phyloP scores from a whole-genome alignment of 139 green algal genomes.

The Gonium pectorale region DNA sequence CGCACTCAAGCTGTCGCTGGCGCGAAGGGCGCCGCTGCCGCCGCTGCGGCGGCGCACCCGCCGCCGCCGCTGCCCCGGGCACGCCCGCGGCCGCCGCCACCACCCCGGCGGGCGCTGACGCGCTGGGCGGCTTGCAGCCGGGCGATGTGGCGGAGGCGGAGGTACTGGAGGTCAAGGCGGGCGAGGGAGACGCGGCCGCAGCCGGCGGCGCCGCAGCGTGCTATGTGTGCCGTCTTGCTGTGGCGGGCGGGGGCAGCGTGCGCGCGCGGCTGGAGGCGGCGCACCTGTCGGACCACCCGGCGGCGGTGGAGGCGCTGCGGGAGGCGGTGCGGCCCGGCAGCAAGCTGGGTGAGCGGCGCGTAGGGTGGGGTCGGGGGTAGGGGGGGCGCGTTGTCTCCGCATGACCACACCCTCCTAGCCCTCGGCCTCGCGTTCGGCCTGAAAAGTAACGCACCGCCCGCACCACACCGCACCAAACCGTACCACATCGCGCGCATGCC shows the following conservation, averaged over 20 bases:
- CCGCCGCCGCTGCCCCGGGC: not conserved
- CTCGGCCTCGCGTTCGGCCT: too few relatives aligned
- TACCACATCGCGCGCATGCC: too few relatives aligned
- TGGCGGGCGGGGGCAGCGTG: slow-evolving; percentile 12
- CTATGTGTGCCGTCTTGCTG: slow-evolving; percentile 32
- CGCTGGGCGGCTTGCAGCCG: slow-evolving; percentile 61
- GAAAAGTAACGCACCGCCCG: too few relatives aligned
- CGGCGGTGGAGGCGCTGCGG: slow-evolving; percentile 62
- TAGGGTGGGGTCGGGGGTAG: not conserved
- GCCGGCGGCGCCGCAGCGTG: not conserved
- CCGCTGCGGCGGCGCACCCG: slow-evolving; percentile 19
- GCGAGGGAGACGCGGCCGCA: not conserved
- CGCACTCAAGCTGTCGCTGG: slow-evolving; percentile 68
- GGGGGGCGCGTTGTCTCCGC: not conserved
- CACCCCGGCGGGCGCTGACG: slow-evolving; percentile 25
- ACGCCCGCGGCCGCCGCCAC: not conserved
- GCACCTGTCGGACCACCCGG: slow-evolving; percentile 87
- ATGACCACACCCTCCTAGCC: too few relatives aligned
- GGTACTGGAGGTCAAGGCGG: slow-evolving; percentile 44
- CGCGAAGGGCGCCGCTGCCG: slow-evolving; percentile 41
- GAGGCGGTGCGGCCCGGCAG: slow-evolving; percentile 55
- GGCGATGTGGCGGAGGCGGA: slow-evolving; percentile 64
- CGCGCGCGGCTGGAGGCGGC: slow-evolving; percentile 64
- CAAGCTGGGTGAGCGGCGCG: slow-evolving; percentile 46
- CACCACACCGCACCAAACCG: too few relatives aligned